phyloP scores from a whole-genome alignment of 768 basidiomycete genomes.

The Boletus bicolor region DNA sequence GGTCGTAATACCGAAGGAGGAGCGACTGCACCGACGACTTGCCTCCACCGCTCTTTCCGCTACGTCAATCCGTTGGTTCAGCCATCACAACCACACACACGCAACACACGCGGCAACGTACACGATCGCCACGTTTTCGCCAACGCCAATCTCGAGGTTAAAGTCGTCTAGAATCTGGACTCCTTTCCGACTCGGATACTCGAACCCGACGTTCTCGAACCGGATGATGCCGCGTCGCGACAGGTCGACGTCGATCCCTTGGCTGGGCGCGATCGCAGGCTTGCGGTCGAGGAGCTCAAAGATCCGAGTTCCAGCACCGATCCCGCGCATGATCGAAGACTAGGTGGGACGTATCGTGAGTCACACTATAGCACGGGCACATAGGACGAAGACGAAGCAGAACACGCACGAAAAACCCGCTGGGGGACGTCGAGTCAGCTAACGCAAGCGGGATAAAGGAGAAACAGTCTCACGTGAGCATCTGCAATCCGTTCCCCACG shows the following conservation, averaged over 20 bases:
- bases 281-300: constrained; percentile 87
- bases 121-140: constrained; percentile 91
- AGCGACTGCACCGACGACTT: constrained; percentile 91
- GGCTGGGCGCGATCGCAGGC: constrained; percentile 65
- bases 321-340: constrained; percentile 95
- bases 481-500: constrained; percentile 75
- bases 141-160: constrained; percentile 73
- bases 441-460: background rate
- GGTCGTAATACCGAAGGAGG: constrained; percentile 86
- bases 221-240: constrained; percentile 64
- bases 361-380: background rate
- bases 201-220: constrained; percentile 83
- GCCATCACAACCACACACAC: background rate
- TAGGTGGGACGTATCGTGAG: constrained; percentile 27
- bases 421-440: constrained; percentile 14
- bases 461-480: constrained; percentile 59
- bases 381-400: background rate
- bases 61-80: constrained; percentile 26
- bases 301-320: constrained; percentile 90
- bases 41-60: constrained; percentile 90
- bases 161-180: constrained; percentile 81
- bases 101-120: constrained; percentile 39
- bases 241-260: constrained; percentile 55
- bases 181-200: constrained; percentile 84
- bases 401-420: constrained; percentile 39